phyloP scores from a whole-genome alignment of 257 asterid species.

The Ballota nigra region DNA sequence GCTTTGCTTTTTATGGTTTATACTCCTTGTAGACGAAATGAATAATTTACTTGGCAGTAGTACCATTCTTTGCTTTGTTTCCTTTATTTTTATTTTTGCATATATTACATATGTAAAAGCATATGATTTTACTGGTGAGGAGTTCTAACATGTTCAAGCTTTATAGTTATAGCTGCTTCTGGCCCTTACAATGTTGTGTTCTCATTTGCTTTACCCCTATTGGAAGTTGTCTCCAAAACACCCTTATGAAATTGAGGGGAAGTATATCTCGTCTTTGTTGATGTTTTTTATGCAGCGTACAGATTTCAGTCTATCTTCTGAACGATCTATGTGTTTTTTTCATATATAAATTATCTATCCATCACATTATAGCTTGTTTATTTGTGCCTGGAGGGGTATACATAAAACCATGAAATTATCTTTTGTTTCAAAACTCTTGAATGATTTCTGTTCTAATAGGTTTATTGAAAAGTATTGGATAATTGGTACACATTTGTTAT shows the following conservation, averaged over 20 bases:
- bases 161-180: constrained; percentile 10
- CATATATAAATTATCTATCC: not conserved
- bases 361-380: not conserved
- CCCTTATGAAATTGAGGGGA: not conserved
- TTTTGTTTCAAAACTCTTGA: not conserved
- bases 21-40: not conserved
- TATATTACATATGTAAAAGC: not conserved
- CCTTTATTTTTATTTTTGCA: not conserved
- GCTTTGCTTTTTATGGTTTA: not conserved
- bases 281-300: not conserved
- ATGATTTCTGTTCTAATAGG: not conserved
- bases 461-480: too few relatives aligned
- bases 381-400: not conserved
- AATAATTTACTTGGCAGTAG: constrained; percentile 4
- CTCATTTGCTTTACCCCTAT: not conserved
- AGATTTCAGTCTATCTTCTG: not conserved
- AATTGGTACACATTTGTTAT: not conserved
- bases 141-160: not conserved
- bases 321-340: not conserved
- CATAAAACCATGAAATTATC: not conserved
- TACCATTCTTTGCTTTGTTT: not conserved
- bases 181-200: not conserved
- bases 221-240: not conserved
- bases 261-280: not conserved
- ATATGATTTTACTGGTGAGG: not conserved